Conservation (phyloP, 1,139 yeast species). For the Blastobotrys raffinosifermentans region DNA sequence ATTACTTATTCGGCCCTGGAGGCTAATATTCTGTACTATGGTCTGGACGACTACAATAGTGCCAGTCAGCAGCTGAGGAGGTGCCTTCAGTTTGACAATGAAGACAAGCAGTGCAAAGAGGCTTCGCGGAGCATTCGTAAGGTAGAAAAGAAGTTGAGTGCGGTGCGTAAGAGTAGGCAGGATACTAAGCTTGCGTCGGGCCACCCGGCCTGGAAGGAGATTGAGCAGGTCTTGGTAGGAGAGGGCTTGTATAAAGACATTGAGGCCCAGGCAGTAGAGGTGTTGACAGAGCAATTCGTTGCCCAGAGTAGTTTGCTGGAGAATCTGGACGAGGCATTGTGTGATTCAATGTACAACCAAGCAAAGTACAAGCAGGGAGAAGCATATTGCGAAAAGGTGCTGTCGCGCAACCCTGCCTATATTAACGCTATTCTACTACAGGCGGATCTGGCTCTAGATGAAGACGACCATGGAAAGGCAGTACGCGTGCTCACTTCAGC, state of each 20-base stretch:
- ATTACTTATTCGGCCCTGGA: constrained; percentile 22
- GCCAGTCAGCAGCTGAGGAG: constrained; percentile 48
- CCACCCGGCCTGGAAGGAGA: constrained; percentile 33
- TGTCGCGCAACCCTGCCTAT: constrained; percentile 35
- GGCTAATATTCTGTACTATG: constrained; percentile 45
- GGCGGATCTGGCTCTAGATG: constrained; percentile 40
- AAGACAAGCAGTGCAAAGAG: constrained; percentile 48
- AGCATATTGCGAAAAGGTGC: constrained; percentile 35
- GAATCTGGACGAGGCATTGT: constrained; percentile 40
- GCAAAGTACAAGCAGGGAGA: constrained; percentile 32
- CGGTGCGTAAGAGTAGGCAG: constrained; percentile 9
- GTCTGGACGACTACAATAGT: constrained; percentile 46
- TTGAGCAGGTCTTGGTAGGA: constrained; percentile 19
- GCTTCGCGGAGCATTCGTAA: constrained; percentile 44
- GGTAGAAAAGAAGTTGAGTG: constrained; percentile 28
- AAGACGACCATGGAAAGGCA: constrained; percentile 43
- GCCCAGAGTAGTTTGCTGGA: constrained; percentile 18
- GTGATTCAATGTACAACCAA: constrained; percentile 42
- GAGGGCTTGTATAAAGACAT: constrained; percentile 17
- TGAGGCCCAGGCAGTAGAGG: constrained; percentile 13
- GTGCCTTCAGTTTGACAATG: constrained; percentile 69
- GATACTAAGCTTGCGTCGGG: constrained; percentile 29
- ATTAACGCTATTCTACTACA: constrained; percentile 44
- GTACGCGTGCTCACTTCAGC: constrained; percentile 36
- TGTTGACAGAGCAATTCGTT: constrained; percentile 5